These are phyloP conservation scores for Coemansia sp. DNA, from an alignment of 371 early-diverging fungal species.

Conservation along the genomic window DNA sequence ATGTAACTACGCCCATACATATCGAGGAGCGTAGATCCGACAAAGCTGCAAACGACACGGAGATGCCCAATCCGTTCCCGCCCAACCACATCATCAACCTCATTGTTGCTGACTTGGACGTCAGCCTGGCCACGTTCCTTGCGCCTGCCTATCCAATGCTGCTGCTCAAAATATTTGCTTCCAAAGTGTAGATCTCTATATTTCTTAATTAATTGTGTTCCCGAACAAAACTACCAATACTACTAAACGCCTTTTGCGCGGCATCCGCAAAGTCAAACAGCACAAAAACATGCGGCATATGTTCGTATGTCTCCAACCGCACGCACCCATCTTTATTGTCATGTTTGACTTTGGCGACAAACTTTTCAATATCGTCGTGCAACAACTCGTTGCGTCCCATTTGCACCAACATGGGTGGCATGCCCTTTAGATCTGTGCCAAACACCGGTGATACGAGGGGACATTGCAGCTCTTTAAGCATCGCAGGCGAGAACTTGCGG, in stretches of 20 bases:
- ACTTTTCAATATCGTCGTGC: slow-evolving; percentile 35
- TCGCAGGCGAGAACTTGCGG: slow-evolving; percentile 12
- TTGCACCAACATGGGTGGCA: slow-evolving; percentile 57
- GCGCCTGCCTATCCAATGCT: slow-evolving; percentile 48
- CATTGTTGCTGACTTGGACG: slow-evolving; percentile 42
- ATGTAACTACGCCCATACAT: background rate
- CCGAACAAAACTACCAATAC: slow-evolving; percentile 15
- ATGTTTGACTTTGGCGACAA: slow-evolving; percentile 15
- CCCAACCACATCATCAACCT: slow-evolving; percentile 43
- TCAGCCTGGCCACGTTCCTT: slow-evolving; percentile 36
- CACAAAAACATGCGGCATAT: slow-evolving; percentile 79
- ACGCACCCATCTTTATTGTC: background rate
- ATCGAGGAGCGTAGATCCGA: background rate
- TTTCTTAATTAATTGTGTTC: background rate
- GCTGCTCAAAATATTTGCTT: slow-evolving; percentile 41
- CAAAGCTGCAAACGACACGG: background rate
- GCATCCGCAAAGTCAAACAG: slow-evolving; percentile 51
- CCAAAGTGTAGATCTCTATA: slow-evolving; percentile 4
- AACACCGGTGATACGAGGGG: slow-evolving; percentile 51
- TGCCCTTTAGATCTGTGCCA: slow-evolving; percentile 53
- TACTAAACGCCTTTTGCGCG: slow-evolving; percentile 26
- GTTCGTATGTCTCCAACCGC: slow-evolving; percentile 55
- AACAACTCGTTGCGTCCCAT: slow-evolving; percentile 54
- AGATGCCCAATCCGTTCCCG: slow-evolving; percentile 41
- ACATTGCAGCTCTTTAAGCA: slow-evolving; percentile 33